These are phyloP conservation scores for Monoraphidium neglectum DNA, from an alignment of 139 green algal species.

Conservation along the genomic window DNA sequence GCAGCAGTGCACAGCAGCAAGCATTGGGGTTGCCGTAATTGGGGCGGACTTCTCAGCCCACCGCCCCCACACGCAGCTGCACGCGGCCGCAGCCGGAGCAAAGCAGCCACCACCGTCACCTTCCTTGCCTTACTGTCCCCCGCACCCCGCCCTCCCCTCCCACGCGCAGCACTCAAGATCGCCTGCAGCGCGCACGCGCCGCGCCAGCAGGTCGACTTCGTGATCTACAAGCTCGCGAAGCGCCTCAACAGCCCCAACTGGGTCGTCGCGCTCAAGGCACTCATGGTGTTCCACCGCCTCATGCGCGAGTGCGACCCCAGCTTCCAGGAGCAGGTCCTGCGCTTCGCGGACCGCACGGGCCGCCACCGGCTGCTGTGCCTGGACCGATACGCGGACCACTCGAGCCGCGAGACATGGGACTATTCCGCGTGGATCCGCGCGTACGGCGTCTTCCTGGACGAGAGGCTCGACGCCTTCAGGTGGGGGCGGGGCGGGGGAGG, in stretches of 20 bases:
- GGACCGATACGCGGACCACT: conserved; percentile 70
- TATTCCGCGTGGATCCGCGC: conserved; percentile 87
- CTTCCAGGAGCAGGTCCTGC: conserved; percentile 72
- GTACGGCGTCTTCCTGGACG: conserved; percentile 93
- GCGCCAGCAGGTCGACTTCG: conserved; percentile 45
- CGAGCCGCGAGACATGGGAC: conserved; percentile 74
- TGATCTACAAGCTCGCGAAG: conserved; percentile 51
- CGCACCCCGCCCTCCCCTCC: neutral
- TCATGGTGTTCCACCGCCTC: conserved; percentile 86
- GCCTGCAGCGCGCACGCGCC: conserved; percentile 30
- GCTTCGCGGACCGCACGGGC: conserved; percentile 52
- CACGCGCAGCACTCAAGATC: conserved; percentile 39
- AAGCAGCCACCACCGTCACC: neutral
- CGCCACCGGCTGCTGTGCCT: conserved; percentile 62
- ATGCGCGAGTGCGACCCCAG: conserved; percentile 76
- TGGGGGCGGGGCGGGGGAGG: neutral
- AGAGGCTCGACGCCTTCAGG: conserved; percentile 74
- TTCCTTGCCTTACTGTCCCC: neutral
- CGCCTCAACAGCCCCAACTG: conserved; percentile 46
- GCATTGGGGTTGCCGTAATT: neutral
- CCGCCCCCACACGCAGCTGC: neutral
- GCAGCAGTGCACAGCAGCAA: neutral
- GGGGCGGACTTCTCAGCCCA: neutral
- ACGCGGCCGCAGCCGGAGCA: neutral
- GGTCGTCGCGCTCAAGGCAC: conserved; percentile 79